phyloP scores from a whole-genome alignment of 2,329 filamentous ascomycete species.

The Metarhizium anisopliae region DNA sequence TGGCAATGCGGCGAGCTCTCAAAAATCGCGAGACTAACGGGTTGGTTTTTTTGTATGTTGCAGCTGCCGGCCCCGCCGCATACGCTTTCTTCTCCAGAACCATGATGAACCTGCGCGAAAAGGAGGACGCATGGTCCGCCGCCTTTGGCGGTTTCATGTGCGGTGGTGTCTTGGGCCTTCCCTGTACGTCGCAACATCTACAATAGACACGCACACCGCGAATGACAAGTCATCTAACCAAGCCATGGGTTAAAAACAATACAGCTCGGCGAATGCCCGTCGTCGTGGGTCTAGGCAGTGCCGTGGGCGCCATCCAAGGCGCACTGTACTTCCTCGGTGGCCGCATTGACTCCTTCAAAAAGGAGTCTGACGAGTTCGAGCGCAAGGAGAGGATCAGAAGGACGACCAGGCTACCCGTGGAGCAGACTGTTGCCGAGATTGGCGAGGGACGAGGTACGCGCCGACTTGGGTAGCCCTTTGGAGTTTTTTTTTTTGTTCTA shows the following conservation, averaged over 20 bases:
- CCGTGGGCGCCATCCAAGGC: constrained; percentile 48
- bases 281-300: constrained; percentile 56
- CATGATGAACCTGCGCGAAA: constrained; percentile 75
- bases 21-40: background rate
- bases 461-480: background rate
- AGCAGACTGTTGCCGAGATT: constrained; percentile 72
- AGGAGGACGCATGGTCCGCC: constrained; percentile 70
- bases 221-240: background rate
- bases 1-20: background rate
- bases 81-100: constrained; percentile 72
- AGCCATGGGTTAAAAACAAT: background rate
- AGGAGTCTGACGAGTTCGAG: constrained; percentile 61
- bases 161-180: constrained; percentile 63
- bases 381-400: constrained; percentile 66
- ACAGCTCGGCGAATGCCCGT: constrained; percentile 51
- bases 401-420: constrained; percentile 63
- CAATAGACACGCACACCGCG: too few relatives aligned
- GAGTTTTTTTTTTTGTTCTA: background rate
- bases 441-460: constrained; percentile 78
- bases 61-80: constrained; percentile 51
- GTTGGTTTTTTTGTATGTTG: constrained; percentile 22
- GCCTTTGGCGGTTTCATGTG: constrained; percentile 68
- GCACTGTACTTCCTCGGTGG: constrained; percentile 62
- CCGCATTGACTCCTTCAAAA: constrained; percentile 41
- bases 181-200: constrained; percentile 43